phyloP scores from a whole-genome alignment of 1,284 basidiomycete genomes.

The Paramarasmius palmivorus region DNA sequence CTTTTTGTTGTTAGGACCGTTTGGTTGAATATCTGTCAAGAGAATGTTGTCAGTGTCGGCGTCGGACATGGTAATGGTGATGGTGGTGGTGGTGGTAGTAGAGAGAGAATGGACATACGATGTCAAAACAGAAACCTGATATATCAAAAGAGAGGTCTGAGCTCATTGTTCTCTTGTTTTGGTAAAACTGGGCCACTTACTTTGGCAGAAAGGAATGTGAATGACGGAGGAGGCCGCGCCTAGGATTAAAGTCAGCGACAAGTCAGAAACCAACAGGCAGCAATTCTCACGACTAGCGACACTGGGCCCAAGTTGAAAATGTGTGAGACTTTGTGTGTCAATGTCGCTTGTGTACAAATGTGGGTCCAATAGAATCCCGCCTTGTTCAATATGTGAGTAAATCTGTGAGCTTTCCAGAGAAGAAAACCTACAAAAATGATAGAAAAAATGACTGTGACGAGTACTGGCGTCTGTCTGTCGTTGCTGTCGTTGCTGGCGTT shows the following conservation, averaged over 20 bases:
- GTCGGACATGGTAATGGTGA: slow-evolving; percentile 29
- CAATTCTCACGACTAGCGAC: slow-evolving; percentile 13
- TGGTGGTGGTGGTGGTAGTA: slow-evolving; percentile 17
- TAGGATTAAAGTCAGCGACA: slow-evolving; percentile 25
- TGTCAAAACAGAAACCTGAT: not conserved
- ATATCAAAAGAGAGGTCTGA: slow-evolving; percentile 15
- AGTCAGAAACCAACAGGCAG: not conserved
- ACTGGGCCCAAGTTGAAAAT: not conserved
- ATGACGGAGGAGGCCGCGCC: slow-evolving; percentile 72
- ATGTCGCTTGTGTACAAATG: slow-evolving; percentile 26
- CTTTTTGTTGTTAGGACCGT: slow-evolving; percentile 40
- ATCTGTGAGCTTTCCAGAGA: slow-evolving; percentile 10
- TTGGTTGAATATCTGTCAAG: too few relatives aligned
- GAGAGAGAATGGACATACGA: slow-evolving; percentile 4
- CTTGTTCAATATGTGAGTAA: slow-evolving; percentile 31
- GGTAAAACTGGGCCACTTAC: slow-evolving; percentile 32
- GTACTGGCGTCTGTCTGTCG: not conserved
- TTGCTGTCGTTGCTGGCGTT: too few relatives aligned
- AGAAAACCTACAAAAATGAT: slow-evolving; percentile 32
- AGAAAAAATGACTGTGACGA: slow-evolving; percentile 26
- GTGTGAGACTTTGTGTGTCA: too few relatives aligned
- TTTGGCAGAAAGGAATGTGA: slow-evolving; percentile 57
- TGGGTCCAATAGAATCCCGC: slow-evolving; percentile 40
- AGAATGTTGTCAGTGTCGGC: too few relatives aligned
- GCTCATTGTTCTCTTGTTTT: slow-evolving; percentile 11